These are phyloP conservation scores for Exophiala calicioides DNA, from an alignment of 2,329 filamentous ascomycete species.

Conservation along the genomic window DNA sequence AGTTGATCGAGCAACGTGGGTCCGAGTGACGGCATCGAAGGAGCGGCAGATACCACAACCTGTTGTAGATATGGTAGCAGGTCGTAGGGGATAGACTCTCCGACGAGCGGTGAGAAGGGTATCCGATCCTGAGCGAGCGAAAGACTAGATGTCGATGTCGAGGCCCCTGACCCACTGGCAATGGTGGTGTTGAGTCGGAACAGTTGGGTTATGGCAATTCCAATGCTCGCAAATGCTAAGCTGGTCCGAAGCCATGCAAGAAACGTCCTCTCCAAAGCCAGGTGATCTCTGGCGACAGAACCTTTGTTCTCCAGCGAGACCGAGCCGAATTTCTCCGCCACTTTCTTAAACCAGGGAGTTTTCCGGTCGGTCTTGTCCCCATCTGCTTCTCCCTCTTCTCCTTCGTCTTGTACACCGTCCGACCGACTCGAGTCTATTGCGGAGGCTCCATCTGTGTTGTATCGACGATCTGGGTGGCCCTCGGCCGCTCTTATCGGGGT, in stretches of 20 bases:
- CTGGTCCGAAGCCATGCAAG: slow-evolving; percentile 68
- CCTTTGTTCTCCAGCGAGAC: slow-evolving; percentile 68
- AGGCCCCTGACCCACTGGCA: slow-evolving; percentile 10
- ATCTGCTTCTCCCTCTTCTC: slow-evolving; percentile 8
- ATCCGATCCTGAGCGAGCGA: neutral
- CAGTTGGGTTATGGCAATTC: slow-evolving; percentile 66
- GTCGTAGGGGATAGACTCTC: slow-evolving; percentile 28
- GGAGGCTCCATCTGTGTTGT: slow-evolving; percentile 20
- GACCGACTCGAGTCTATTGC: neutral
- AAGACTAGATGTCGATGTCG: slow-evolving; percentile 8
- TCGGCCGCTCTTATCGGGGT: slow-evolving; percentile 28
- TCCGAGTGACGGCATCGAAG: slow-evolving; percentile 14
- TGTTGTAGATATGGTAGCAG: slow-evolving; percentile 32
- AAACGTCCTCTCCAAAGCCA: slow-evolving; percentile 68
- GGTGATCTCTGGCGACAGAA: slow-evolving; percentile 65
- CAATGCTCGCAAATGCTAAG: slow-evolving; percentile 65
- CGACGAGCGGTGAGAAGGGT: slow-evolving; percentile 29
- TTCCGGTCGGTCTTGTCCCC: slow-evolving; percentile 16
- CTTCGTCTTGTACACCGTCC: neutral
- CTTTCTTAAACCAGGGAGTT: slow-evolving; percentile 47
- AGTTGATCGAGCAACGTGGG: slow-evolving; percentile 31
- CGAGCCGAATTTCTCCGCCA: slow-evolving; percentile 61
- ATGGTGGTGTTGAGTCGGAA: slow-evolving; percentile 63
- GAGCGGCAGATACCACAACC: slow-evolving; percentile 12
- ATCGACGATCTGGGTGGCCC: slow-evolving; percentile 21